A percentile compares a stretch with the other conserved stretches of the same genome.
phyloP scores from a whole-genome alignment of 345 rosid species.

The Brassica incana region DNA sequence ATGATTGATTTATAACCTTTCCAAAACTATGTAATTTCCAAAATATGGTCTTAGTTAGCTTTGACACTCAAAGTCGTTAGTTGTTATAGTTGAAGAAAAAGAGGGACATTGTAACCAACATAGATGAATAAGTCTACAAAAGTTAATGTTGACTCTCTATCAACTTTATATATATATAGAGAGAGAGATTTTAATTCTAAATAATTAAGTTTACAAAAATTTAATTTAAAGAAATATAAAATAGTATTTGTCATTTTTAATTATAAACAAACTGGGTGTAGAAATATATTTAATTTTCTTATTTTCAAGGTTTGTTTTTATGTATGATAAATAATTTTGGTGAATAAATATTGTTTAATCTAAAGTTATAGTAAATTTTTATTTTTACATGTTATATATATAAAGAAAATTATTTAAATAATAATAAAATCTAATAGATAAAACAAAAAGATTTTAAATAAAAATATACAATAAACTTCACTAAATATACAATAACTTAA shows the following conservation, averaged over 20 bases:
- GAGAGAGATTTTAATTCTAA: not conserved
- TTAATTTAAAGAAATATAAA: not conserved
- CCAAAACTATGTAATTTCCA: not conserved
- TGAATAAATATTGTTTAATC: not conserved
- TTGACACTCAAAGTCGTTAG: not conserved
- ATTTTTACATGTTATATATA: not conserved
- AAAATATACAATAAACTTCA: too few relatives aligned
- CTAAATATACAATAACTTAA: too few relatives aligned
- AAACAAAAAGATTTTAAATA: too few relatives aligned
- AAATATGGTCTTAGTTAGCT: not conserved
- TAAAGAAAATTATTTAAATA: not conserved
- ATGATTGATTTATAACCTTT: not conserved
- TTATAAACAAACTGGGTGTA: not conserved
- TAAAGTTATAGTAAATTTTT: not conserved
- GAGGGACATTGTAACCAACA: not conserved
- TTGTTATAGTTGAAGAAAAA: not conserved
- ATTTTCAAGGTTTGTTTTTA: not conserved
- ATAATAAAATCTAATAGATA: too few relatives aligned
- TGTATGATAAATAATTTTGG: not conserved
- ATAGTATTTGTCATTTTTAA: not conserved
- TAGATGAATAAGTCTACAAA: not conserved
- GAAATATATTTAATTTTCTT: too few relatives aligned
- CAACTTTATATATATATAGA: not conserved
- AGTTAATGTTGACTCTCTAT: not conserved
- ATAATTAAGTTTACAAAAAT: not conserved